Evolutionary conservation across 768 basidiomycete genomes (phyloP).

Genomic region (Rhizopogon salebrosus): DNA sequence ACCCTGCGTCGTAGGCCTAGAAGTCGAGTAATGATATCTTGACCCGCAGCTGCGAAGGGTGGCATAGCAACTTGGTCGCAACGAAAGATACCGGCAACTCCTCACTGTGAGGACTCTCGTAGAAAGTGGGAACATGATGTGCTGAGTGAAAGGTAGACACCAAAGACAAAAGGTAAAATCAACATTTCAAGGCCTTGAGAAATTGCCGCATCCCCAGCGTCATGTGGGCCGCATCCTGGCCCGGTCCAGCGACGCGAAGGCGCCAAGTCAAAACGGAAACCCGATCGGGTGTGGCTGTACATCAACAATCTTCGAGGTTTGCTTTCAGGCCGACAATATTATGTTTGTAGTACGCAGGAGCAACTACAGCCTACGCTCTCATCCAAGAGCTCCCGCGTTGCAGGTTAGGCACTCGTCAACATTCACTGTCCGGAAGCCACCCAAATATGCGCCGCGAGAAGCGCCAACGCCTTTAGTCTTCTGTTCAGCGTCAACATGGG

Average conservation of each 20-base stretch:
- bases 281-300: too few species aligned
- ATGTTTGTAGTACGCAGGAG: not conserved
- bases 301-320: too few species aligned
- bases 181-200: too few species aligned
- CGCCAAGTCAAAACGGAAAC: too few species aligned
- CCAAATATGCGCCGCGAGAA: slow-evolving; percentile 37
- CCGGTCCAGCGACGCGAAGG: too few species aligned
- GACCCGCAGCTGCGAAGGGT: not conserved
- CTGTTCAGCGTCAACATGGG: slow-evolving; percentile 44
- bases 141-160: not conserved
- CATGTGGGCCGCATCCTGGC: too few species aligned
- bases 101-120: not conserved
- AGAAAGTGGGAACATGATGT: not conserved
- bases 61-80: not conserved
- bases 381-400: not conserved
- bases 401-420: slow-evolving; percentile 18
- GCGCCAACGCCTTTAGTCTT: slow-evolving; percentile 51
- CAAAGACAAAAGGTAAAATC: too few species aligned
- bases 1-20: not conserved
- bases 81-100: not conserved
- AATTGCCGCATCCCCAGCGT: too few species aligned
- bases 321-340: too few species aligned
- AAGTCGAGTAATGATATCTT: not conserved
- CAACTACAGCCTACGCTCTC: too few species aligned
- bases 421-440: slow-evolving; percentile 33